These are phyloP conservation scores for Orbilia ellipsospora DNA, from an alignment of 2,329 filamentous ascomycete species.

Conservation along the genomic window DNA sequence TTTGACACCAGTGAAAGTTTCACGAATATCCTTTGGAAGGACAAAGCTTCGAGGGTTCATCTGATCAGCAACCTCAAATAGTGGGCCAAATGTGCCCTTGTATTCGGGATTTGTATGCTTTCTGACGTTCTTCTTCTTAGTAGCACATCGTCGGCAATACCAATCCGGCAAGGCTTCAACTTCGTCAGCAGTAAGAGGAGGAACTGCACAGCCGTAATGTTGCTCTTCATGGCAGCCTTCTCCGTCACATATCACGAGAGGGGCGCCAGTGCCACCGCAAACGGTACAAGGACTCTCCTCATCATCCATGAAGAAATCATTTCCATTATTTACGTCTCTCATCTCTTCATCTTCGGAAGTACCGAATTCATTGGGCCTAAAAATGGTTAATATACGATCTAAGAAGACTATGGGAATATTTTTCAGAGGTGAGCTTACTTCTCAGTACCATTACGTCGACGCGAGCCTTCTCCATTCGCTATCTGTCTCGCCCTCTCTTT, in stretches of 20 bases:
- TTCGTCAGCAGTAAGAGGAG: slow-evolving; percentile 71
- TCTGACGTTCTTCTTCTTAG: slow-evolving; percentile 63
- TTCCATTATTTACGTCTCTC: slow-evolving; percentile 17
- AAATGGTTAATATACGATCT: too few relatives aligned
- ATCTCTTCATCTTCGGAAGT: slow-evolving; percentile 39
- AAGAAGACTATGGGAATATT: too few relatives aligned
- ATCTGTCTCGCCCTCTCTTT: slow-evolving; percentile 12
- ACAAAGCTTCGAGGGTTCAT: slow-evolving; percentile 77
- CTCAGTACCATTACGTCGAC: slow-evolving; percentile 20
- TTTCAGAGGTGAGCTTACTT: slow-evolving; percentile 1
- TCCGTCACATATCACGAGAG: slow-evolving; percentile 85
- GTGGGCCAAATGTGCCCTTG: slow-evolving; percentile 70
- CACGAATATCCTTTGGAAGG: slow-evolving; percentile 76
- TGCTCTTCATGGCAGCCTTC: slow-evolving; percentile 83
- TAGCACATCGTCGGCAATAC: slow-evolving; percentile 80
- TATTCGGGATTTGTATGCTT: slow-evolving; percentile 60
- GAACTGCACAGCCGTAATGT: slow-evolving; percentile 87
- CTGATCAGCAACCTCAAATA: slow-evolving; percentile 74
- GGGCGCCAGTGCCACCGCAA: slow-evolving; percentile 81
- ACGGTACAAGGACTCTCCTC: slow-evolving; percentile 91
- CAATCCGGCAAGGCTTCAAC: slow-evolving; percentile 77
- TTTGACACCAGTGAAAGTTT: slow-evolving; percentile 81
- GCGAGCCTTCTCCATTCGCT: slow-evolving; percentile 11
- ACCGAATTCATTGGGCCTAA: slow-evolving; percentile 14
- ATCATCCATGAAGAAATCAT: slow-evolving; percentile 65